Evolutionary conservation across 1,284 basidiomycete species (phyloP).

Genomic region (Malassezia obtusa): DNA sequence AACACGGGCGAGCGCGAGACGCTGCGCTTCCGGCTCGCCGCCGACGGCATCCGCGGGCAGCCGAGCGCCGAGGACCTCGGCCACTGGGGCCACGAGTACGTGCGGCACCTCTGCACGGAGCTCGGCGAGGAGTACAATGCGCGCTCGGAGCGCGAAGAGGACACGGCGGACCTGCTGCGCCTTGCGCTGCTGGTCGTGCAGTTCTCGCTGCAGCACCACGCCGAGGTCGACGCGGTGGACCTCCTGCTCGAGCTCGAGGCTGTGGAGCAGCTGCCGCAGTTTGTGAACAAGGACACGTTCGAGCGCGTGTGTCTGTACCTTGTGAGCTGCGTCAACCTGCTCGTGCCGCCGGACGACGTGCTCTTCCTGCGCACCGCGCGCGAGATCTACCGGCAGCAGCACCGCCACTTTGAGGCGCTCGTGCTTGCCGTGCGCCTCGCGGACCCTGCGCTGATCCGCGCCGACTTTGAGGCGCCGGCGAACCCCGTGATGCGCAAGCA

Average conservation of each 20-base stretch:
- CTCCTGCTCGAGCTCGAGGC: conserved; percentile 88
- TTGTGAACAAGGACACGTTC: conserved; percentile 64
- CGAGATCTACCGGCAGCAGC: conserved; percentile 75
- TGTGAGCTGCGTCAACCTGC: conserved; percentile 85
- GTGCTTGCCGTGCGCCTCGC: conserved; percentile 76
- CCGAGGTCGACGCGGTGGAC: conserved; percentile 96
- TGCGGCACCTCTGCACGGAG: conserved; percentile 90
- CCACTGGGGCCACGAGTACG: conserved; percentile 97
- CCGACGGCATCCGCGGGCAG: conserved; percentile 22
- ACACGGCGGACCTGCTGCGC: conserved; percentile 49
- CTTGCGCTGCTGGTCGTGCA: conserved; percentile 78
- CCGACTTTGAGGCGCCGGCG: conserved; percentile 43
- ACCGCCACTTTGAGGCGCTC: conserved; percentile 83
- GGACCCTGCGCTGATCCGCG: conserved; percentile 63
- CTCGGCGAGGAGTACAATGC: conserved; percentile 80
- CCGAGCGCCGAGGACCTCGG: conserved; percentile 61
- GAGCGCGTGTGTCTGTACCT: conserved; percentile 93
- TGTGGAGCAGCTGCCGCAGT: conserved; percentile 55
- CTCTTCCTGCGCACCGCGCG: conserved; percentile 84
- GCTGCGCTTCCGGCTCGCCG: conserved; percentile 51
- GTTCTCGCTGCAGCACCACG: conserved; percentile 88
- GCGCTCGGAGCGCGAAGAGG: conserved; percentile 40
- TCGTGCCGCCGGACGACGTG: conserved; percentile 86
- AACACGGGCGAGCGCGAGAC: conserved; percentile 92
- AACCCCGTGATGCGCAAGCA: conserved; percentile 72